These are phyloP conservation scores for Ophiocordyceps camponoti-saundersi DNA, from an alignment of 2,329 filamentous ascomycete species.

Conservation along the genomic window DNA sequence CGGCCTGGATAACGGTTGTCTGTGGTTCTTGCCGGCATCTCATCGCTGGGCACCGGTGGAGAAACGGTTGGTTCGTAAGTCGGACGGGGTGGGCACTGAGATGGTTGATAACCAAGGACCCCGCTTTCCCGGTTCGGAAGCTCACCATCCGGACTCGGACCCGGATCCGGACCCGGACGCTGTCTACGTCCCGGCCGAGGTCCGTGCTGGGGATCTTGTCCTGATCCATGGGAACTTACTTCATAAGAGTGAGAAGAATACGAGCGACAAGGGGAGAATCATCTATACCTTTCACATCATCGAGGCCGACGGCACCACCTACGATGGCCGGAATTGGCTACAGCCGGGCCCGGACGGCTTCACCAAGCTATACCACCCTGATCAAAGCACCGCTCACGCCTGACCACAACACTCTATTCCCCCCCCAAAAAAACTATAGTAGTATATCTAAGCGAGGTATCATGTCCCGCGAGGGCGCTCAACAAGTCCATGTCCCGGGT, in stretches of 20 bases:
- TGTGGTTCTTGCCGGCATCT: slow-evolving; percentile 72
- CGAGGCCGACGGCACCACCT: slow-evolving; percentile 55
- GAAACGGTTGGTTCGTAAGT: slow-evolving; percentile 57
- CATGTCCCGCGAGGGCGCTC: slow-evolving; percentile 2
- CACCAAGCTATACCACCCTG: slow-evolving; percentile 36
- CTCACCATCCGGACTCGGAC: slow-evolving; percentile 13
- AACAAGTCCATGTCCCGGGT: slow-evolving; percentile 2
- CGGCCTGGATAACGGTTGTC: slow-evolving; percentile 68
- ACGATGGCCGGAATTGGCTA: slow-evolving; percentile 85
- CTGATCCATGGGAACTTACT: slow-evolving; percentile 90
- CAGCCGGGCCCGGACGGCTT: slow-evolving; percentile 73
- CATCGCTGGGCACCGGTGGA: slow-evolving; percentile 57
- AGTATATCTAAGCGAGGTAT: slow-evolving; percentile 1
- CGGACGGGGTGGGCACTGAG: slow-evolving; percentile 38
- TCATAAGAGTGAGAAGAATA: slow-evolving; percentile 92
- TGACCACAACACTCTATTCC: background rate
- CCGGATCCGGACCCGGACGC: slow-evolving; percentile 9
- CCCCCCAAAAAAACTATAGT: background rate
- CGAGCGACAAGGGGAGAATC: slow-evolving; percentile 69
- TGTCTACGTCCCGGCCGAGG: slow-evolving; percentile 64
- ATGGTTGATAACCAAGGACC: slow-evolving; percentile 54
- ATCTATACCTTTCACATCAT: slow-evolving; percentile 98
- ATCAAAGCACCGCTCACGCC: background rate
- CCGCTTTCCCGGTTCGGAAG: slow-evolving; percentile 39
- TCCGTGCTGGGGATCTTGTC: slow-evolving; percentile 80